These are phyloP conservation scores for Curvularia verruculosa DNA, from an alignment of 2,329 filamentous ascomycete species.

Conservation along the genomic window DNA sequence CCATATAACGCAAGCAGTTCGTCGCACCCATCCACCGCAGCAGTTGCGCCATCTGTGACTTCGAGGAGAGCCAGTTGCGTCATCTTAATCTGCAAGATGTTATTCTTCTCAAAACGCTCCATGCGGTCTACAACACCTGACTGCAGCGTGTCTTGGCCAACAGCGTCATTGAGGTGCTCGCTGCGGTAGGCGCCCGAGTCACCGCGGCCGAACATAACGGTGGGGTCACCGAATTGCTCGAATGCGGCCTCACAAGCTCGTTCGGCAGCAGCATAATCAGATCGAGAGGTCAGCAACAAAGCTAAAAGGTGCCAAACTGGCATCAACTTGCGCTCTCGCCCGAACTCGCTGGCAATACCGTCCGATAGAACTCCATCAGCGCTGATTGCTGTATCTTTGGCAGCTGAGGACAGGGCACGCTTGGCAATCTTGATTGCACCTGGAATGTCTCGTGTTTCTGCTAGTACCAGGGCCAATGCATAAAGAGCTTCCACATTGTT, in stretches of 20 bases:
- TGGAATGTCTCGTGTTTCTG: conserved; percentile 81
- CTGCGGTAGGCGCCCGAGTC: conserved; percentile 62
- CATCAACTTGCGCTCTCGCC: conserved; percentile 68
- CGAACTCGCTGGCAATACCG: conserved; percentile 39
- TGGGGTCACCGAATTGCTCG: conserved; percentile 80
- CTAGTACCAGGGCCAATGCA: conserved; percentile 80
- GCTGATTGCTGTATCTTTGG: conserved; percentile 36
- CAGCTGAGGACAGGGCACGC: conserved; percentile 68
- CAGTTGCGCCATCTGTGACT: conserved; percentile 78
- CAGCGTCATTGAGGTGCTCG: conserved; percentile 65
- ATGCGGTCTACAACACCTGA: conserved; percentile 74
- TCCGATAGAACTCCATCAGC: conserved; percentile 41
- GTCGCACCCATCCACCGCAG: conserved; percentile 85
- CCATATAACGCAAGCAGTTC: conserved; percentile 84
- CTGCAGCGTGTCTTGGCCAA: conserved; percentile 20
- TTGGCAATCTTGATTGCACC: conserved; percentile 84
- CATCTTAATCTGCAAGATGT: conserved; percentile 93
- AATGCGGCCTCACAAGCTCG: conserved; percentile 89
- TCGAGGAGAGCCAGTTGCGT: conserved; percentile 87
- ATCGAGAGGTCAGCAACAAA: conserved; percentile 81
- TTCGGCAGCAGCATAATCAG: conserved; percentile 80
- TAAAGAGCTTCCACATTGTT: conserved; percentile 79
- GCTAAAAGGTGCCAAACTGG: conserved; percentile 91
- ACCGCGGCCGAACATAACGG: conserved; percentile 70
- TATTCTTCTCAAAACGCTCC: conserved; percentile 82